phyloP scores from a whole-genome alignment of 2,329 filamentous ascomycete species.

The Cladobotryum mycophilum region DNA sequence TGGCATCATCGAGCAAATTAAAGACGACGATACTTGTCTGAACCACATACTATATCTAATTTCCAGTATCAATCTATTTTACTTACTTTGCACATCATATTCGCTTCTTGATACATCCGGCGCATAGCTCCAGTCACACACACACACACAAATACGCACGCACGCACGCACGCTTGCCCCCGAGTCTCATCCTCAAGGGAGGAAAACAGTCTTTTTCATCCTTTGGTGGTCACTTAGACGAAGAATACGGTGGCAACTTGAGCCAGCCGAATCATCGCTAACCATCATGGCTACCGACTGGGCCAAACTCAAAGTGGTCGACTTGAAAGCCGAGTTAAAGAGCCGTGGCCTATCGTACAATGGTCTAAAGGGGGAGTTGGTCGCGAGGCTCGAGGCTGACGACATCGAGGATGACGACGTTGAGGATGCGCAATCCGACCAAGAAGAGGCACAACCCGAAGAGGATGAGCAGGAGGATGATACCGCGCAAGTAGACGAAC shows the following conservation, averaged over 20 bases:
- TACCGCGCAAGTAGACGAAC: neutral
- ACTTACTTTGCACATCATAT: too few relatives aligned
- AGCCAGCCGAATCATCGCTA: conserved; percentile 8
- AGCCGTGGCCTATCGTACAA: conserved; percentile 60
- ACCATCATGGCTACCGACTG: conserved; percentile 42
- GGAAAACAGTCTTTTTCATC: conserved; percentile 1
- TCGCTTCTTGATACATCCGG: neutral
- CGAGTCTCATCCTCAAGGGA: too few relatives aligned
- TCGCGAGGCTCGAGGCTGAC: conserved; percentile 52
- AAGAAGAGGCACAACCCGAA: neutral
- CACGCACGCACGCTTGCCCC: neutral
- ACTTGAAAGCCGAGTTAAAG: conserved; percentile 70
- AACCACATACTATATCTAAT: too few relatives aligned
- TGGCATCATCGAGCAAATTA: neutral
- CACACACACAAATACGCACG: neutral
- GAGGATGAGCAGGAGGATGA: conserved; percentile 1
- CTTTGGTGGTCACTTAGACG: neutral
- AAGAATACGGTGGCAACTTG: neutral
- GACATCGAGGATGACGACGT: conserved; percentile 16
- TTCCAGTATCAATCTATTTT: too few relatives aligned
- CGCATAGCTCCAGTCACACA: neutral
- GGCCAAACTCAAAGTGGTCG: conserved; percentile 62
- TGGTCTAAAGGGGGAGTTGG: conserved; percentile 66
- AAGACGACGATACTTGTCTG: too few relatives aligned
- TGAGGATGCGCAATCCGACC: conserved; percentile 3